Conservation (phyloP, 2,329 filamentous ascomycete species). For the Sporothrix curviconia region DNA sequence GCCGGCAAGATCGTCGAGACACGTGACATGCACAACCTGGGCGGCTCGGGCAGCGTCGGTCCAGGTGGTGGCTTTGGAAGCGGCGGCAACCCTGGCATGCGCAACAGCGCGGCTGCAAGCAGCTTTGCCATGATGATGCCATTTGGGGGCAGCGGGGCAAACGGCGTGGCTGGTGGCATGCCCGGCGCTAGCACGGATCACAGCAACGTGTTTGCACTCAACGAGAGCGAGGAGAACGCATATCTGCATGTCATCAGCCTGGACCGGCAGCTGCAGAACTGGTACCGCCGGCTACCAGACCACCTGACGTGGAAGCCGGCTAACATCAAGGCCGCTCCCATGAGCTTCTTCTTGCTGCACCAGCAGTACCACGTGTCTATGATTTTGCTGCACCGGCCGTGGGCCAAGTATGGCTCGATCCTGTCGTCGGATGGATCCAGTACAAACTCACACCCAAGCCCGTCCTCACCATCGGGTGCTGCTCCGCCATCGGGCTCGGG, state of each 20-base stretch:
- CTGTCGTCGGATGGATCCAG: conserved; percentile 27
- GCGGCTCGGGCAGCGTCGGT: too few relatives aligned
- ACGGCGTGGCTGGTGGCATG: too few relatives aligned
- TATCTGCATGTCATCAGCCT: conserved; percentile 45
- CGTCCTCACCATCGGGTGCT: conserved; percentile 11
- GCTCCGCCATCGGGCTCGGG: background rate
- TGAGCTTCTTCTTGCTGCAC: conserved; percentile 48
- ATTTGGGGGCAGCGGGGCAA: background rate
- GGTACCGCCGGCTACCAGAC: conserved; percentile 46
- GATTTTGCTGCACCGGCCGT: conserved; percentile 47
- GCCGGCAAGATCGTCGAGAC: conserved; percentile 46
- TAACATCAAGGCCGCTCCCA: conserved; percentile 43
- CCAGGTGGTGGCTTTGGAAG: too few relatives aligned
- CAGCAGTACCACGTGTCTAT: conserved; percentile 49
- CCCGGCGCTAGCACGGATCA: too few relatives aligned
- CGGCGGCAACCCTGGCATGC: background rate
- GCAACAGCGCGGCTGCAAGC: background rate
- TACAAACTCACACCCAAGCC: conserved; percentile 29
- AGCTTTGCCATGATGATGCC: conserved; percentile 8
- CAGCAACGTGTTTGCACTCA: conserved; percentile 23
- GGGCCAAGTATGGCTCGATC: conserved; percentile 42
- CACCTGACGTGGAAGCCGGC: conserved; percentile 42
- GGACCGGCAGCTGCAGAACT: conserved; percentile 47
- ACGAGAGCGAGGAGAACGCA: conserved; percentile 36
- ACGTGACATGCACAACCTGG: conserved; percentile 29